Percentiles rank a stretch among this genome's conserved stretches.
phyloP scores from a whole-genome alignment of 2,329 filamentous ascomycete species.

The Davidsoniella virescens region DNA sequence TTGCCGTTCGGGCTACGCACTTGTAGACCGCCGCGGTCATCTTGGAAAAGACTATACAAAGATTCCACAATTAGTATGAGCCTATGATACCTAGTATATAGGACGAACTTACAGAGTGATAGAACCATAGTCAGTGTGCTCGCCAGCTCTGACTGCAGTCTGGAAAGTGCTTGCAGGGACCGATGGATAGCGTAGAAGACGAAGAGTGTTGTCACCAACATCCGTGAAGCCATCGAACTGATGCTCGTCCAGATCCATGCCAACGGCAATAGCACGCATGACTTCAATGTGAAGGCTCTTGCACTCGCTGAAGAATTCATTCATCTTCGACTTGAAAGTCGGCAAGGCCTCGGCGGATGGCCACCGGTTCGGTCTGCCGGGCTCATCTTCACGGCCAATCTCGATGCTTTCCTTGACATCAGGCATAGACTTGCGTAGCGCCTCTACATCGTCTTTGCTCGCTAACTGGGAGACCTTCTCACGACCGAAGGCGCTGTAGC shows the following conservation, averaged over 20 bases:
- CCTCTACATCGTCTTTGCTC: constrained; percentile 39
- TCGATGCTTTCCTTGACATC: constrained; percentile 52
- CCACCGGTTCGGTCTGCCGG: constrained; percentile 62
- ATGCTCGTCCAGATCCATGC: constrained; percentile 50
- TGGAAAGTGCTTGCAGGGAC: constrained; percentile 50
- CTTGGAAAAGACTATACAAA: constrained; percentile 35
- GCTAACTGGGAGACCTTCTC: constrained; percentile 51
- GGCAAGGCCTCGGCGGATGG: constrained; percentile 35
- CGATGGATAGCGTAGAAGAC: constrained; percentile 61
- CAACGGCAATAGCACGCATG: constrained; percentile 74
- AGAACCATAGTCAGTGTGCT: constrained; percentile 53
- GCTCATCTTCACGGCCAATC: constrained; percentile 44
- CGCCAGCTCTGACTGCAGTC: constrained; percentile 60
- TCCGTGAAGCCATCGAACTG: constrained; percentile 69
- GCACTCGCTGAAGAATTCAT: constrained; percentile 57
- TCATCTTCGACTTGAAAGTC: constrained; percentile 55
- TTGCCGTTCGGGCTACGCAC: constrained; percentile 54
- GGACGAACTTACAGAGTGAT: constrained; percentile 29
- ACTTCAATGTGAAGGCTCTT: constrained; percentile 59
- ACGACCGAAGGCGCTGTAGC: constrained; percentile 52
- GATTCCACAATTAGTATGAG: neutral
- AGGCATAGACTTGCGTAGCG: constrained; percentile 39
- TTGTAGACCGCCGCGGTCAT: constrained; percentile 37
- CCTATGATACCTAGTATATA: neutral
- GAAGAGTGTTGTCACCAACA: constrained; percentile 52